Evolutionary conservation across 2,329 filamentous ascomycete species (phyloP).

Genomic region (Lizonia empirigonia): DNA sequence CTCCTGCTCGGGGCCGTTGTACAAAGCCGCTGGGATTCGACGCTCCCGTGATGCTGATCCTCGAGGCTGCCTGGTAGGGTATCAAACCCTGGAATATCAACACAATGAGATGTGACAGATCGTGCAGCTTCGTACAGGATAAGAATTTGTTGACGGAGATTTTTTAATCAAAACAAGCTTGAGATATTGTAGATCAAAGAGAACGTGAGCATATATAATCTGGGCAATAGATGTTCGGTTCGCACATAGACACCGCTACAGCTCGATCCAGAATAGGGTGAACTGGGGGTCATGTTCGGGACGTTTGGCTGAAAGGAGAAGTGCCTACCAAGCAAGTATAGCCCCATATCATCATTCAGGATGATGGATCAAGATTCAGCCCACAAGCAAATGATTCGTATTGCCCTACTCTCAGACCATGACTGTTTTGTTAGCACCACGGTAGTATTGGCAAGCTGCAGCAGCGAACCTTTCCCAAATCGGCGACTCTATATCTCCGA

Average conservation of each 20-base stretch:
- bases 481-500: slow-evolving; percentile 50
- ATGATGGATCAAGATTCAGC: slow-evolving; percentile 53
- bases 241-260: slow-evolving; percentile 37
- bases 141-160: slow-evolving; percentile 7
- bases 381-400: slow-evolving; percentile 51
- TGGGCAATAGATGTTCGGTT: slow-evolving; percentile 43
- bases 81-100: slow-evolving; percentile 25
- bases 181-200: slow-evolving; percentile 29
- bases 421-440: slow-evolving; percentile 50
- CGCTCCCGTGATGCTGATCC: slow-evolving; percentile 41
- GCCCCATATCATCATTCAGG: slow-evolving; percentile 38
- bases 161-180: slow-evolving; percentile 1
- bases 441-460: slow-evolving; percentile 56
- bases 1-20: slow-evolving; percentile 35
- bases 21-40: slow-evolving; percentile 40
- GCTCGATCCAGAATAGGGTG: slow-evolving; percentile 45
- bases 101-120: slow-evolving; percentile 25
- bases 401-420: slow-evolving; percentile 54
- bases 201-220: slow-evolving; percentile 31
- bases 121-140: neutral
- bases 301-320: slow-evolving; percentile 50
- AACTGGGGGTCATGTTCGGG: slow-evolving; percentile 40
- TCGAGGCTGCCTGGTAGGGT: slow-evolving; percentile 36
- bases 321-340: slow-evolving; percentile 45
- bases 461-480: slow-evolving; percentile 52